These are phyloP conservation scores for Ogataea methylovora DNA, from an alignment of 805 yeast genomes.

Conservation along the genomic window DNA sequence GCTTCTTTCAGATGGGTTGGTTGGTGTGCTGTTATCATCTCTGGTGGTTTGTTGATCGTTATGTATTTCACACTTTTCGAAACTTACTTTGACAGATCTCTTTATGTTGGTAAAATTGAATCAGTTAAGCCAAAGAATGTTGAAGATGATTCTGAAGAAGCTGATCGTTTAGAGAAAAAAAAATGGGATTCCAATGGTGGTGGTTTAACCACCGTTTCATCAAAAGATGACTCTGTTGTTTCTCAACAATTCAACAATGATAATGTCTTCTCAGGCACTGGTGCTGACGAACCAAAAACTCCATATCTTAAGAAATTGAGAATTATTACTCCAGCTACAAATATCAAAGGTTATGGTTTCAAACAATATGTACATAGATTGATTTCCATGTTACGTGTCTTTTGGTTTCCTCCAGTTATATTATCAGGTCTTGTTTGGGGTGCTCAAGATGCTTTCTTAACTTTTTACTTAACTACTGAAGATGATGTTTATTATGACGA, in stretches of 20 bases:
- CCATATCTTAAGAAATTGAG: conserved; percentile 40
- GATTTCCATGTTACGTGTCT: conserved; percentile 43
- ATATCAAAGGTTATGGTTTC: conserved; percentile 56
- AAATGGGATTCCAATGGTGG: background rate
- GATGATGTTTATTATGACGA: conserved; percentile 57
- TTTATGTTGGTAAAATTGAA: conserved; percentile 30
- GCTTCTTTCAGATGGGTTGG: conserved; percentile 78
- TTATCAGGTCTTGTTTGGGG: conserved; percentile 75
- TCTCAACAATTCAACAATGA: conserved; percentile 1
- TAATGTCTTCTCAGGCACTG: conserved; percentile 20
- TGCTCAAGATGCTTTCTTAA: conserved; percentile 65
- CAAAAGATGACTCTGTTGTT: conserved; percentile 2
- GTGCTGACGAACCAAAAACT: conserved; percentile 32
- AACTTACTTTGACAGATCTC: conserved; percentile 55
- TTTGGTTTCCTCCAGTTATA: conserved; percentile 57
- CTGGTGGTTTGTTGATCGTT: conserved; percentile 48
- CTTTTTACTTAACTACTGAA: conserved; percentile 69
- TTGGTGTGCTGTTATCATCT: conserved; percentile 55
- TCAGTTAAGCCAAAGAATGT: conserved; percentile 1
- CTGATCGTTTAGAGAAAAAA: background rate
- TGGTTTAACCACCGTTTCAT: conserved; percentile 1
- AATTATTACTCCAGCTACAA: conserved; percentile 48
- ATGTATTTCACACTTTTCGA: conserved; percentile 62
- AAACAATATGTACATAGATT: conserved; percentile 55
- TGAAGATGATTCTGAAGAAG: background rate